phyloP scores from a whole-genome alignment of 2,329 filamentous ascomycete genomes.

The Bipolaris oryzae region DNA sequence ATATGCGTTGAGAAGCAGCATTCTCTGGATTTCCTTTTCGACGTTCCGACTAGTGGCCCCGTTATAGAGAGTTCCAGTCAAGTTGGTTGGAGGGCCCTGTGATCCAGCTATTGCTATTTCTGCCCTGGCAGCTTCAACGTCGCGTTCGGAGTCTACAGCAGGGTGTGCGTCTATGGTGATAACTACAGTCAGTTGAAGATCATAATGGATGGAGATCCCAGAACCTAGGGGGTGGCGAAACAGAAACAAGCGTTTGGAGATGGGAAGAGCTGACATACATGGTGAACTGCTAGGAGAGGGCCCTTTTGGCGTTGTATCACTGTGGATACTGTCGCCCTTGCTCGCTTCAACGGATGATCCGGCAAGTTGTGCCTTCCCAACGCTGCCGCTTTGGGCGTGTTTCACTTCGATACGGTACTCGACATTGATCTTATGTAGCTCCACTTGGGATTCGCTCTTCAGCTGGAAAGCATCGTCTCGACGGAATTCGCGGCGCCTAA shows the following conservation, averaged over 20 bases:
- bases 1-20: constrained; percentile 44
- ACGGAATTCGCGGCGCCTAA: neutral
- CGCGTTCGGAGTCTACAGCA: neutral
- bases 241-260: neutral
- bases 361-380: neutral
- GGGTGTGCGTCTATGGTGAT: neutral
- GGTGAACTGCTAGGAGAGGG: neutral
- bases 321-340: neutral
- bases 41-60: neutral
- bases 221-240: too few species aligned
- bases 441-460: constrained; percentile 6
- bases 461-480: neutral
- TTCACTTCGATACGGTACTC: constrained; percentile 7
- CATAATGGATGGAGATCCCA: neutral
- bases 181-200: neutral
- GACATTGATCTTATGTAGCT: constrained; percentile 11
- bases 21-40: constrained; percentile 31
- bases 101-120: neutral
- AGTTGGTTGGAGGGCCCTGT: neutral
- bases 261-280: neutral
- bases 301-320: neutral
- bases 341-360: neutral
- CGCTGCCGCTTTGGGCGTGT: constrained; percentile 13
- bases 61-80: neutral
- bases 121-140: neutral